Percentiles rank a stretch among this genome's conserved stretches.
phyloP scores from a whole-genome alignment of 352 stramenopile species.

The Pythium oligandrum region DNA sequence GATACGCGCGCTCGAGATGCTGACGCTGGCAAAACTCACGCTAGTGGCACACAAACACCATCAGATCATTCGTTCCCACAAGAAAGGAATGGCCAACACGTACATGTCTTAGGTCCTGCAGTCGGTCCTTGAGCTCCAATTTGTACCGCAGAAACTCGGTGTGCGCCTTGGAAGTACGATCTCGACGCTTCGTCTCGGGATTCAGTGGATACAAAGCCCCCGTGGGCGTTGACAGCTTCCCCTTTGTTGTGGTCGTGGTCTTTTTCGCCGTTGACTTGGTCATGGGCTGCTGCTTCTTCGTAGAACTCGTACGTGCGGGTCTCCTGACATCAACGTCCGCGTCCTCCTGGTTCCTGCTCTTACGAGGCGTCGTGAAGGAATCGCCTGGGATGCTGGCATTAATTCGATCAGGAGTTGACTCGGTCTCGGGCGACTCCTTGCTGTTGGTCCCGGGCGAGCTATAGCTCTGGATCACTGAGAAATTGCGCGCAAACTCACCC shows the following conservation, averaged over 20 bases:
- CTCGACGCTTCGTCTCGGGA: constrained; percentile 18
- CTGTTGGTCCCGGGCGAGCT: constrained; percentile 16
- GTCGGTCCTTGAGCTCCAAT: constrained; percentile 55
- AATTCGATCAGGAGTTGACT: constrained; percentile 5
- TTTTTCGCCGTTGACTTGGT: constrained; percentile 6
- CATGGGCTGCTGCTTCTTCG: constrained; percentile 28
- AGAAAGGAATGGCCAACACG: background rate
- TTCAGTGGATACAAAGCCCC: constrained; percentile 42
- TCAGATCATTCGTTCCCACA: background rate
- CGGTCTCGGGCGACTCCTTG: constrained; percentile 21
- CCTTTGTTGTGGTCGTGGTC: background rate
- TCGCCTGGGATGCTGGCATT: no score
- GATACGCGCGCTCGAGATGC: constrained; percentile 57
- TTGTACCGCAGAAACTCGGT: constrained; percentile 68
- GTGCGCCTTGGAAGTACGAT: constrained; percentile 25
- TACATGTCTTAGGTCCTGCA: constrained; percentile 52
- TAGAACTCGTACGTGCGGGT: constrained; percentile 16
- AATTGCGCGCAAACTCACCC: constrained; percentile 34
- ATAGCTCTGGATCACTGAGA: constrained; percentile 39
- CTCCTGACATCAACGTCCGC: constrained; percentile 10
- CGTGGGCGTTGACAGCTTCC: background rate
- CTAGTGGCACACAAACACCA: constrained; percentile 10
- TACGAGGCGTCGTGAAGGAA: background rate
- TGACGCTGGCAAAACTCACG: constrained; percentile 52
- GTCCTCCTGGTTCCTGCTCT: constrained; percentile 25